A percentile compares a stretch with the other conserved stretches of the same genome.
These are phyloP conservation scores for Wickerhamiella azymoides DNA, from an alignment of 805 yeast genomes.

Conservation along the genomic window DNA sequence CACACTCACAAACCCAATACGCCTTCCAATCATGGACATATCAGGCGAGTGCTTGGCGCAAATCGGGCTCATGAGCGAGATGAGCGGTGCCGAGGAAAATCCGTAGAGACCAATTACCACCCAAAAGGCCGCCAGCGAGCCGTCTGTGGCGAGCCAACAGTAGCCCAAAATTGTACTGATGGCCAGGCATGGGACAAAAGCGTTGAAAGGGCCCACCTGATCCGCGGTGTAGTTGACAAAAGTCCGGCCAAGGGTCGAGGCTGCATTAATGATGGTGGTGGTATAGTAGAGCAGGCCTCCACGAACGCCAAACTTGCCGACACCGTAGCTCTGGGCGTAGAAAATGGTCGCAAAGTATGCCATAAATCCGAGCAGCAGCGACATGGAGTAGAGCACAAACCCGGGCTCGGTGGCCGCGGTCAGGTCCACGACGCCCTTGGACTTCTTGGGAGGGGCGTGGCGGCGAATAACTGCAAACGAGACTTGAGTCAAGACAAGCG, in stretches of 20 bases:
- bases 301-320: slow-evolving; percentile 14
- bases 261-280: slow-evolving; percentile 26
- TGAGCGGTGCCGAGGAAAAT: slow-evolving; percentile 23
- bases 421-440: slow-evolving; percentile 15
- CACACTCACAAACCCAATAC: slow-evolving; percentile 50
- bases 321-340: slow-evolving; percentile 24
- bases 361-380: slow-evolving; percentile 20
- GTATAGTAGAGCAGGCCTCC: slow-evolving; percentile 18
- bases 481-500: slow-evolving; percentile 20
- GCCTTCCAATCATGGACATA: slow-evolving; percentile 19
- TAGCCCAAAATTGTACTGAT: slow-evolving; percentile 18
- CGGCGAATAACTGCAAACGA: slow-evolving; percentile 19
- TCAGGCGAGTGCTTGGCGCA: slow-evolving; percentile 21
- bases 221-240: slow-evolving; percentile 37
- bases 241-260: slow-evolving; percentile 37
- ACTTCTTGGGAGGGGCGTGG: slow-evolving; percentile 21
- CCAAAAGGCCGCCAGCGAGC: slow-evolving; percentile 20
- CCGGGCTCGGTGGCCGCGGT: slow-evolving; percentile 21
- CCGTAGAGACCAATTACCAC: slow-evolving; percentile 24
- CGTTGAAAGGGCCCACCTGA: slow-evolving; percentile 33
- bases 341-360: slow-evolving; percentile 25
- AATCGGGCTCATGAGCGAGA: slow-evolving; percentile 24
- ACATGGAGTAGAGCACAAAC: slow-evolving; percentile 18
- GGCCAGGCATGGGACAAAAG: slow-evolving; percentile 22
- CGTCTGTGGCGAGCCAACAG: slow-evolving; percentile 25